Evolutionary conservation across 805 yeast species (phyloP).

Genomic region (Wickerhamomyces tratensis): DNA sequence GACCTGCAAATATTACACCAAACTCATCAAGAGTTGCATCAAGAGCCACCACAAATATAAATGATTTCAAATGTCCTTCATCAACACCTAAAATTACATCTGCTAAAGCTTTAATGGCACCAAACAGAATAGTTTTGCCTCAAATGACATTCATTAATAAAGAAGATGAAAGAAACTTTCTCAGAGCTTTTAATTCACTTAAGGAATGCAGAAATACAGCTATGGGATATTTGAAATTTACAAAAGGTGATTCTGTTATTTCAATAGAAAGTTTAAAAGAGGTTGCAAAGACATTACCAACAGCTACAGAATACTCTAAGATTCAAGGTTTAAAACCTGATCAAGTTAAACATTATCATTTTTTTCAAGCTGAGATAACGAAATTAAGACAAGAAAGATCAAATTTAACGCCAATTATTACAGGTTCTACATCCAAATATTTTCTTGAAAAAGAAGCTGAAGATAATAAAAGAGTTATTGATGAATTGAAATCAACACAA

Average conservation of each 20-base stretch:
- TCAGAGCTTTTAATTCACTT: conserved; percentile 18
- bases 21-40: no score
- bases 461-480: conserved; percentile 10
- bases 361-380: conserved; percentile 23
- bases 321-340: conserved; percentile 22
- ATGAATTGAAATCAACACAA: conserved; percentile 15
- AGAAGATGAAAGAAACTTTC: conserved; percentile 11
- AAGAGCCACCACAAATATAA: not conserved
- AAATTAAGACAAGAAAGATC: conserved; percentile 1
- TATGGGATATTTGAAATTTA: conserved; percentile 30
- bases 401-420: not conserved
- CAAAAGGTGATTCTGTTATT: conserved; percentile 24
- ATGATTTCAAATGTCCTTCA: conserved; percentile 10
- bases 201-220: conserved; percentile 30
- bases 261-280: conserved; percentile 35
- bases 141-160: conserved; percentile 10
- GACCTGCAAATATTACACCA: conserved; percentile 1
- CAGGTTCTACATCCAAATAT: conserved; percentile 10
- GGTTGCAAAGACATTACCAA: conserved; percentile 48
- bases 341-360: conserved; percentile 22
- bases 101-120: not conserved
- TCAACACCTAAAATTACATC: conserved; percentile 10
- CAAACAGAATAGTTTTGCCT: conserved; percentile 14
- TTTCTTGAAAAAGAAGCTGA: conserved; percentile 9
- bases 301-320: conserved; percentile 33